Evolutionary conservation across 2,329 filamentous ascomycete genomes (phyloP).

Genomic region (Aspergillus sp.): DNA sequence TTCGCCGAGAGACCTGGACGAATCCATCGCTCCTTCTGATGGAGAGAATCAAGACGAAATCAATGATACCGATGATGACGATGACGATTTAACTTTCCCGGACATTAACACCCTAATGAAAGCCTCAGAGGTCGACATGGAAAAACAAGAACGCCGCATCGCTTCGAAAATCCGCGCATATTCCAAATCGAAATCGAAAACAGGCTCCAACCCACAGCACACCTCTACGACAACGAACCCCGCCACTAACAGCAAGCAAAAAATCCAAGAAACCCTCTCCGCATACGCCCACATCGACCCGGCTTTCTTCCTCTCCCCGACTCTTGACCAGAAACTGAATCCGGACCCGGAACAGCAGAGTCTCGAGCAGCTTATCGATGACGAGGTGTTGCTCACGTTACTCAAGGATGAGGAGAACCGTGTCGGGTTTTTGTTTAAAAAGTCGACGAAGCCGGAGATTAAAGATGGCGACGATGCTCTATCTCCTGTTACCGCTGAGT

Average conservation of each 20-base stretch:
- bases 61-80: constrained; percentile 27
- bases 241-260: constrained; percentile 33
- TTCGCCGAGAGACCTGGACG: constrained; percentile 5
- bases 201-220: not conserved
- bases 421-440: constrained; percentile 47
- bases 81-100: constrained; percentile 30
- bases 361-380: constrained; percentile 35
- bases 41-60: constrained; percentile 20
- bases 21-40: constrained; percentile 5
- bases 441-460: constrained; percentile 32
- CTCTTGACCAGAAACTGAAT: constrained; percentile 15
- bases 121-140: constrained; percentile 45
- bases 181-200: not conserved
- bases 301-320: constrained; percentile 28
- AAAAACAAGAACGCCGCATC: constrained; percentile 39
- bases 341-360: constrained; percentile 14
- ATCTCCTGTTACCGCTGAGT: not conserved
- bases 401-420: constrained; percentile 45
- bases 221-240: not conserved
- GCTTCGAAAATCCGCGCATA: not conserved
- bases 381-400: constrained; percentile 39
- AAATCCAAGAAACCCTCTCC: constrained; percentile 49
- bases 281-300: constrained; percentile 51
- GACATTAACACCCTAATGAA: constrained; percentile 41
- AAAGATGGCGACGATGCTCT: constrained; percentile 1